Evolutionary conservation across 2,329 filamentous ascomycete genomes (phyloP).

Genomic region (Xylaria sp.): DNA sequence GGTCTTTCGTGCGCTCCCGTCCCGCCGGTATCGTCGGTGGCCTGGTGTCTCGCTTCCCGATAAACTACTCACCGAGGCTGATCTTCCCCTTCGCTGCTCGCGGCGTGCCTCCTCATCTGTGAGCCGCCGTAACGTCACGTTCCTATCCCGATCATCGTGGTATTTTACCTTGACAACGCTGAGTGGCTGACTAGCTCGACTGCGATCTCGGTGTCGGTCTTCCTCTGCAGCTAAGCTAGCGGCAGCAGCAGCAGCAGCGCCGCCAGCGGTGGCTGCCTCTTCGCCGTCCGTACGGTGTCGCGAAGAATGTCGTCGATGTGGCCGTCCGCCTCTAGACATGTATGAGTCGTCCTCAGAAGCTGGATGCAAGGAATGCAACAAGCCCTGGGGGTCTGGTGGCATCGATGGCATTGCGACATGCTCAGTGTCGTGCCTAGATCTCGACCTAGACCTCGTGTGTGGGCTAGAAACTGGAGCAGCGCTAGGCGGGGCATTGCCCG

Average conservation of each 20-base stretch:
- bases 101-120: constrained; percentile 64
- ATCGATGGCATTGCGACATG: constrained; percentile 56
- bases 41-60: constrained; percentile 61
- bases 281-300: constrained; percentile 54
- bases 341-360: constrained; percentile 53
- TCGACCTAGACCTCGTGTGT: constrained; percentile 43
- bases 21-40: constrained; percentile 58
- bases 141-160: constrained; percentile 64
- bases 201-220: constrained; percentile 48
- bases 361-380: constrained; percentile 44
- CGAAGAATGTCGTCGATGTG: constrained; percentile 52
- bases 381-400: constrained; percentile 58
- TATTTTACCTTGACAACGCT: constrained; percentile 66
- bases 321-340: constrained; percentile 48
- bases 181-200: constrained; percentile 54
- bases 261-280: constrained; percentile 53
- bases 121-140: constrained; percentile 65
- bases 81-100: constrained; percentile 47
- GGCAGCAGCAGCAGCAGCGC: constrained; percentile 54
- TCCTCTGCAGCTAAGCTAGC: constrained; percentile 55
- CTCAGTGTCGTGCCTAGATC: constrained; percentile 48
- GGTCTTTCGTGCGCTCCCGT: constrained; percentile 52
- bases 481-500: constrained; percentile 29
- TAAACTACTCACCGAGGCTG: constrained; percentile 60
- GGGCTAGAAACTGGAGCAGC: constrained; percentile 29